A percentile compares a stretch with the other conserved stretches of the same genome.
Conservation (phyloP, 768 basidiomycete species). For the Naematelia encephala region DNA sequence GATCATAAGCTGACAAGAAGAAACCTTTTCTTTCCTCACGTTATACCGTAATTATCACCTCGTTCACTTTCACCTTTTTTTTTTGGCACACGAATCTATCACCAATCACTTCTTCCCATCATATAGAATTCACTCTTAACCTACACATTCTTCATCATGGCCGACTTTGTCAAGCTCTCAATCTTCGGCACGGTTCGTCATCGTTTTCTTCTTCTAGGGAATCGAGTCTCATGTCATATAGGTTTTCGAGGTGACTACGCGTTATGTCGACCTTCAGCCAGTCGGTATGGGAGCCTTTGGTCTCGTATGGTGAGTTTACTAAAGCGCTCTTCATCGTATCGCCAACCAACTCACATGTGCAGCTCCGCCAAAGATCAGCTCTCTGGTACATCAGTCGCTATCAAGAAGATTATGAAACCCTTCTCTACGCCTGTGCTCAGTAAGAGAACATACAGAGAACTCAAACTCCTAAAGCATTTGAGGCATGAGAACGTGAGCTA, state of each 20-base stretch:
- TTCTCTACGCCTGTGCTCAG: constrained; percentile 94
- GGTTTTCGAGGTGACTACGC: constrained; percentile 77
- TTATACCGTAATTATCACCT: no score
- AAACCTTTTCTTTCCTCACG: neutral
- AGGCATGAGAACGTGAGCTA: constrained; percentile 88
- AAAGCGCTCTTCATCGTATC: neutral
- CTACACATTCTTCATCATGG: constrained; percentile 29
- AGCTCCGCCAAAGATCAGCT: constrained; percentile 95
- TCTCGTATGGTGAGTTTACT: constrained; percentile 76
- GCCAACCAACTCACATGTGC: constrained; percentile 1
- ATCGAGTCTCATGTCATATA: constrained; percentile 11
- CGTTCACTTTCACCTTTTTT: no score
- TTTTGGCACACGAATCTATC: no score
- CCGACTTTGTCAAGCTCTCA: constrained; percentile 84
- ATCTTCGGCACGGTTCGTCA: constrained; percentile 86
- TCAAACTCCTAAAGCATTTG: constrained; percentile 97
- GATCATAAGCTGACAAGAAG: no score
- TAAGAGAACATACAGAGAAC: constrained; percentile 95
- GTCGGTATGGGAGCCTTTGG: constrained; percentile 99
- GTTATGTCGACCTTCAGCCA: constrained; percentile 98
- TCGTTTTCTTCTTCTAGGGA: neutral
- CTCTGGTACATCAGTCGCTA: constrained; percentile 87
- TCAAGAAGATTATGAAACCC: constrained; percentile 99
- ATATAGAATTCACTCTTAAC: no score
- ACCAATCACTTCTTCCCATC: no score